Percentiles rank a stretch among this genome's conserved stretches.
Evolutionary conservation across 176 grass and related monocot species (phyloP).

Genomic region (Stipa capillata): DNA sequence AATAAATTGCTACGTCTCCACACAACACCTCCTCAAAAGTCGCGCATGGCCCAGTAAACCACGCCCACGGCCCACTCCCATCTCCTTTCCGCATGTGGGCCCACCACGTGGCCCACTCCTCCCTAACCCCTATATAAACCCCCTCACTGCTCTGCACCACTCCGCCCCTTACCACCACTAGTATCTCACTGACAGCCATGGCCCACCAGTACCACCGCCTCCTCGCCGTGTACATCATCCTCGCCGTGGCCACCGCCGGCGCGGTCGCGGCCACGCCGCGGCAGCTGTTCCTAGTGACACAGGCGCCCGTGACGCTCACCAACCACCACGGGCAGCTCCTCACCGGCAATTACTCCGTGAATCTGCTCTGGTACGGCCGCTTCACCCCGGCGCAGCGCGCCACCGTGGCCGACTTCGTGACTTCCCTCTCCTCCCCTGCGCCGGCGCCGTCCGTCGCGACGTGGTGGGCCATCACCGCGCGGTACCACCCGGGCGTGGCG

Average conservation of each 20-base stretch:
- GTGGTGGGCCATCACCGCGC: conserved; percentile 66
- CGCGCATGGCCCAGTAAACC: background rate
- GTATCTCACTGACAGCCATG: background rate
- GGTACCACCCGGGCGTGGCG: conserved; percentile 48
- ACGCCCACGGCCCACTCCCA: background rate
- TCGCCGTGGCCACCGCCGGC: background rate
- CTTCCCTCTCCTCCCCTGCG: conserved; percentile 34
- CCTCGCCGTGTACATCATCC: background rate
- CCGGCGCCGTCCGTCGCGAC: conserved; percentile 39
- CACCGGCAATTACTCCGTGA: conserved; percentile 54
- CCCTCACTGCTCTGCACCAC: background rate
- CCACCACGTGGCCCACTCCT: background rate
- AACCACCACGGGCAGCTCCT: conserved; percentile 68
- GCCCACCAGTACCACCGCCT: background rate
- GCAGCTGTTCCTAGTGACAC: conserved; percentile 54
- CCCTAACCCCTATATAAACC: conserved; percentile 40
- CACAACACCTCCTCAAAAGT: conserved; percentile 15
- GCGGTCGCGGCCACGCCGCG: conserved; percentile 21
- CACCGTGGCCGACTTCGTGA: conserved; percentile 58
- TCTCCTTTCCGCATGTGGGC: background rate
- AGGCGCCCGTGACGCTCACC: conserved; percentile 37
- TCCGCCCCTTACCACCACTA: background rate
- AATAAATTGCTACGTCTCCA: background rate
- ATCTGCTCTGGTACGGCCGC: conserved; percentile 71
- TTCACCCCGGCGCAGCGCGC: conserved; percentile 56